Evolutionary conservation across 768 basidiomycete species (phyloP).

Genomic region (Plicaturopsis crispa): DNA sequence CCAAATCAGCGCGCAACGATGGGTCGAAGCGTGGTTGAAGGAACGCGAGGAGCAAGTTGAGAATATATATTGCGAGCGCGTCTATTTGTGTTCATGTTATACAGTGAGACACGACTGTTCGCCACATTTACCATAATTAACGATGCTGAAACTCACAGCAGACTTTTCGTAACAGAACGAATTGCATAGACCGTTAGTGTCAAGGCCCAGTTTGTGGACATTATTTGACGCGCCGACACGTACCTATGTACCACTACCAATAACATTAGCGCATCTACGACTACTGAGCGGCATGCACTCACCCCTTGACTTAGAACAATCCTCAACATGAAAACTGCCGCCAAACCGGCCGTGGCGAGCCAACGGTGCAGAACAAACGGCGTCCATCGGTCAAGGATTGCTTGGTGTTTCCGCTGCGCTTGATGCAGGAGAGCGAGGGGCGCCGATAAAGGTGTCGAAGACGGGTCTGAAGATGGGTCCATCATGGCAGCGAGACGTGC

Average conservation of each 20-base stretch:
- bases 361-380: conserved; percentile 88
- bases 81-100: conserved; percentile 33
- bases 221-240: conserved; percentile 22
- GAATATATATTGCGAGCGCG: conserved; percentile 89
- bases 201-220: conserved; percentile 1
- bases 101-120: conserved; percentile 1
- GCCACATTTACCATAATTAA: conserved; percentile 7
- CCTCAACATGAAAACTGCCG: conserved; percentile 73
- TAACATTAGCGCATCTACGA: conserved; percentile 4
- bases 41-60: conserved; percentile 95
- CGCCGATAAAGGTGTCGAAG: no score
- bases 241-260: conserved; percentile 86
- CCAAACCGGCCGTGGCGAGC: conserved; percentile 65
- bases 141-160: conserved; percentile 49
- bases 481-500: no score
- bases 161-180: conserved; percentile 35
- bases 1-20: conserved; percentile 85
- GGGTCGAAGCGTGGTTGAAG: conserved; percentile 98
- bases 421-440: no score
- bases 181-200: neutral
- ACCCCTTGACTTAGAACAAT: conserved; percentile 89
- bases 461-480: no score
- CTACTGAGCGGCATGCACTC: conserved; percentile 25
- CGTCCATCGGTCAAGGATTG: conserved; percentile 85
- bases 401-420: conserved; percentile 81